A percentile compares a stretch with the other conserved stretches of the same genome.
These are phyloP conservation scores for Brachypodium distachyon DNA, from an alignment of 202 grass and related monocot genomes.

Conservation along the genomic window DNA sequence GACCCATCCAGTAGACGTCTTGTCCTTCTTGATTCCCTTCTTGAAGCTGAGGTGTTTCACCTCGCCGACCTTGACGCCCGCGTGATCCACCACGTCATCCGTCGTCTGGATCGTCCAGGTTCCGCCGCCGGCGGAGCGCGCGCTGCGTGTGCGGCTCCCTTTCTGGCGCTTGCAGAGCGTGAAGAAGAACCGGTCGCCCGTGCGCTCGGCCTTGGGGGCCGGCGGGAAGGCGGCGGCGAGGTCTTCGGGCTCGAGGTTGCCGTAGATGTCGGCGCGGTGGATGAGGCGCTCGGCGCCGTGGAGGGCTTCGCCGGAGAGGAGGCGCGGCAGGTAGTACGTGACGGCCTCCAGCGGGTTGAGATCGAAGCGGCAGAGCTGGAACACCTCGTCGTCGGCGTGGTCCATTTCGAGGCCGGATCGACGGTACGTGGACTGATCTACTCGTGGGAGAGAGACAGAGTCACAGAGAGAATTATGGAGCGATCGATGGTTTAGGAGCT, in stretches of 20 bases:
- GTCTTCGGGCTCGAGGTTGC: neutral
- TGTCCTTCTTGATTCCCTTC: too few relatives aligned
- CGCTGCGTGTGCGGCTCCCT: neutral
- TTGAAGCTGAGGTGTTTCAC: neutral
- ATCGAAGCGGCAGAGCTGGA: neutral
- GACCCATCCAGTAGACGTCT: too few relatives aligned
- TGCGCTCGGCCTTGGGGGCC: neutral
- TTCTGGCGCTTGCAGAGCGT: neutral
- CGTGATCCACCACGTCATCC: neutral
- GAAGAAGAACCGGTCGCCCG: conserved; percentile 17
- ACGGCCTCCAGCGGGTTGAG: neutral
- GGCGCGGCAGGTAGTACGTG: neutral
- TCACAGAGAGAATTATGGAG: too few relatives aligned
- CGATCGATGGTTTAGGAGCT: too few relatives aligned
- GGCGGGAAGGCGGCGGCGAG: neutral
- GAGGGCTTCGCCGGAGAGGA: neutral
- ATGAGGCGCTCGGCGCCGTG: neutral
- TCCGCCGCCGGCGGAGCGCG: neutral
- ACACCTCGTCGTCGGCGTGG: neutral
- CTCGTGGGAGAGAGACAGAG: too few relatives aligned
- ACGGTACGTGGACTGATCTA: too few relatives aligned
- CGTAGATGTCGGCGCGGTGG: neutral
- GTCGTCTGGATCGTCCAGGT: neutral
- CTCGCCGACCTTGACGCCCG: neutral
- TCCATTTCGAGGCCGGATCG: neutral